Conservation (phyloP, 2,329 filamentous ascomycete genomes). For the Colletotrichum viniferum region DNA sequence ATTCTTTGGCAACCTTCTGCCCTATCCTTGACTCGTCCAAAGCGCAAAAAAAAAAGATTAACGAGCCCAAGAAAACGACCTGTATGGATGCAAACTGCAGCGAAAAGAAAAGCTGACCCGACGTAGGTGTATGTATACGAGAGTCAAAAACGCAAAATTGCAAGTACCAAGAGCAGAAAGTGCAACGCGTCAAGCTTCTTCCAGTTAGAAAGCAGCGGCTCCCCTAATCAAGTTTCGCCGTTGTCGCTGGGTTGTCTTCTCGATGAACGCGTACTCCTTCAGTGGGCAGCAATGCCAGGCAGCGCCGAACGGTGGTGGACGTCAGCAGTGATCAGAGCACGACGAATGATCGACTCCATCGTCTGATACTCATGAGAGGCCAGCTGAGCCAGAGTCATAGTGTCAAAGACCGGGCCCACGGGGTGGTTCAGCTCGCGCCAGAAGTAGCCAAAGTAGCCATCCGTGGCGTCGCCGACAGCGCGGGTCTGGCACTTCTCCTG, state of each 20-base stretch:
- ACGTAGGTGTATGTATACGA: neutral
- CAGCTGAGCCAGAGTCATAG: slow-evolving; percentile 51
- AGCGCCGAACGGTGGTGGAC: neutral
- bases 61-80: neutral
- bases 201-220: neutral
- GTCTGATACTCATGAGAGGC: slow-evolving; percentile 51
- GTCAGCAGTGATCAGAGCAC: slow-evolving; percentile 35
- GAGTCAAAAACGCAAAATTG: neutral
- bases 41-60: neutral
- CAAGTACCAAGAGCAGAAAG: neutral
- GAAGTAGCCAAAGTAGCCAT: slow-evolving; percentile 57
- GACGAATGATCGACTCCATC: slow-evolving; percentile 53
- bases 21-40: neutral
- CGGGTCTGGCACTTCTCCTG: slow-evolving; percentile 44
- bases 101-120: neutral
- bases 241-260: neutral
- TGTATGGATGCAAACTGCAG: neutral
- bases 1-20: neutral
- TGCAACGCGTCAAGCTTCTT: neutral
- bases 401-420: slow-evolving; percentile 46
- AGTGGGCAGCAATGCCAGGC: neutral
- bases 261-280: neutral
- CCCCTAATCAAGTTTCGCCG: neutral
- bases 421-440: slow-evolving; percentile 52
- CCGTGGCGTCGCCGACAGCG: slow-evolving; percentile 34